Conservation (phyloP, 176 grass and related monocot genomes). For the Carex pumila region DNA sequence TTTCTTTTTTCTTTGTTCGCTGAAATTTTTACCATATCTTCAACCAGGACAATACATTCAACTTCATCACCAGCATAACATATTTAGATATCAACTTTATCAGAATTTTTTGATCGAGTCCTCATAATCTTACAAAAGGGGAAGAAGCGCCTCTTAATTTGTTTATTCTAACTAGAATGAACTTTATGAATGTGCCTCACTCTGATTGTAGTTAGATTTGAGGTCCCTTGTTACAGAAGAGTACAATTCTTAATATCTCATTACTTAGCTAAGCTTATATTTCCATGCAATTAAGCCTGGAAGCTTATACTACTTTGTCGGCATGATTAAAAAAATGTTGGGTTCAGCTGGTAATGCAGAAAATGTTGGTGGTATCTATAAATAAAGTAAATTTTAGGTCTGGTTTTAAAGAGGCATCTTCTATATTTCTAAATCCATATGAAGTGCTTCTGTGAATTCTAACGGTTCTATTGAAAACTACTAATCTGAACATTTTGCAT, state of each 20-base stretch:
- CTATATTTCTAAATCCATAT: neutral
- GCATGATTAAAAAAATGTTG: neutral
- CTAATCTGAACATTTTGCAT: neutral
- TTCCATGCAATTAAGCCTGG: neutral
- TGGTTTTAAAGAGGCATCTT: neutral
- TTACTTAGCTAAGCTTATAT: neutral
- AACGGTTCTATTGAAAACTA: neutral
- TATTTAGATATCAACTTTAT: neutral
- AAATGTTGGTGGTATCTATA: neutral
- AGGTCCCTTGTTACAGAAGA: neutral
- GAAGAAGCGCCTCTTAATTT: neutral
- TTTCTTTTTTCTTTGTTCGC: neutral
- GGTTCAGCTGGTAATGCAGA: neutral
- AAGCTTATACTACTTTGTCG: neutral
- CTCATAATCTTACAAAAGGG: neutral
- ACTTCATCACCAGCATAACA: neutral
- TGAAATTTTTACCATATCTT: neutral
- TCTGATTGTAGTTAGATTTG: neutral
- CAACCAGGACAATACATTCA: neutral
- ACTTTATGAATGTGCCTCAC: neutral
- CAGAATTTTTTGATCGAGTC: neutral
- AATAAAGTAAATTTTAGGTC: neutral
- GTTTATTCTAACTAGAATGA: neutral
- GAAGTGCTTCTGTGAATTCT: neutral
- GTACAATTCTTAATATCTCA: neutral